Conservation (phyloP, 371 early-diverging fungal genomes). For the Ecytonucleospora hepatopenaei region DNA sequence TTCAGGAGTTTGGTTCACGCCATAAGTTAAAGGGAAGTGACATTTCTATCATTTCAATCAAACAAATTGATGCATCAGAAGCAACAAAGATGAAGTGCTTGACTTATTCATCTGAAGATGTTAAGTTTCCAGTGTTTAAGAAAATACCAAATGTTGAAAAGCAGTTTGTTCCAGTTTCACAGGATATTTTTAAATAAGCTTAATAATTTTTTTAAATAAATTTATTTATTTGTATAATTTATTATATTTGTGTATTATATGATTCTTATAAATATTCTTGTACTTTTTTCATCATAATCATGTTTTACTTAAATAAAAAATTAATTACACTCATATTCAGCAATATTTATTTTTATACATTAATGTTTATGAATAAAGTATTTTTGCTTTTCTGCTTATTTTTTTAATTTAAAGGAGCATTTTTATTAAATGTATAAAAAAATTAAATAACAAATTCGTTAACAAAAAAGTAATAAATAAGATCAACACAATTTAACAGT, state of each 20-base stretch:
- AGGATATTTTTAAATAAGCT: slow-evolving; percentile 36
- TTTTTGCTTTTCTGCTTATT: neutral
- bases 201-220: neutral
- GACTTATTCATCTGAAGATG: slow-evolving; percentile 36
- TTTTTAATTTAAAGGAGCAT: neutral
- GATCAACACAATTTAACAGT: no score
- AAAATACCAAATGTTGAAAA: slow-evolving; percentile 28
- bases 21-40: slow-evolving; percentile 42
- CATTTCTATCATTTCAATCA: slow-evolving; percentile 49
- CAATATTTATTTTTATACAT: neutral
- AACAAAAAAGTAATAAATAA: no score
- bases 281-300: neutral
- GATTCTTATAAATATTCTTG: no score
- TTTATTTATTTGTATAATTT: slow-evolving; percentile 1
- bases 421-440: no score
- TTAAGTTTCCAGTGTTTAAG: slow-evolving; percentile 38
- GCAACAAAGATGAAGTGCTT: slow-evolving; percentile 42
- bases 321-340: no score
- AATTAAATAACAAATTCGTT: no score
- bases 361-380: neutral
- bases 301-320: no score
- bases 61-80: slow-evolving; percentile 37
- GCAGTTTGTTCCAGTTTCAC: slow-evolving; percentile 21
- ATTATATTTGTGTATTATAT: no score
- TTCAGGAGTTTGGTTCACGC: slow-evolving; percentile 44